phyloP scores from a whole-genome alignment of 345 rosid genomes.

The Fremontodendron californicum region DNA sequence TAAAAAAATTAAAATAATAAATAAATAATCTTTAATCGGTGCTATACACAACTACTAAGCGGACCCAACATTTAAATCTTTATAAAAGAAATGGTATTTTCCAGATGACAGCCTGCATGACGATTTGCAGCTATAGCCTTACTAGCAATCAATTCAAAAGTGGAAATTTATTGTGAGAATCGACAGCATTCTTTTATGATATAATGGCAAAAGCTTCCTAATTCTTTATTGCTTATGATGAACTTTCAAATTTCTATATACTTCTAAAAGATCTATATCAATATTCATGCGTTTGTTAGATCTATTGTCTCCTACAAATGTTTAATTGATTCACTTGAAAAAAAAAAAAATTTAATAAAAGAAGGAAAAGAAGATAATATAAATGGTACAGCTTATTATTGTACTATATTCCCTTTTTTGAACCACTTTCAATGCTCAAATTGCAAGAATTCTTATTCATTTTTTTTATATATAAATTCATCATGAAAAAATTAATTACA shows the following conservation, averaged over 20 bases:
- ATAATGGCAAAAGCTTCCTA: background rate
- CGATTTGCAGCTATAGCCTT: background rate
- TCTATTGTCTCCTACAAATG: background rate
- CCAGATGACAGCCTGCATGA: slow-evolving; percentile 2
- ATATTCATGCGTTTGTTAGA: background rate
- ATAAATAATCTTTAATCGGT: too few species aligned
- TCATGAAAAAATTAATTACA: too few species aligned
- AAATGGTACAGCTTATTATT: background rate
- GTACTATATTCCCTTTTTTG: too few species aligned
- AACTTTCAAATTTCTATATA: background rate
- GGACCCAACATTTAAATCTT: background rate
- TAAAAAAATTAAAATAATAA: too few species aligned
- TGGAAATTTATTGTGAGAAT: background rate
- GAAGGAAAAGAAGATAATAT: too few species aligned
- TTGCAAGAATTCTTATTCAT: background rate
- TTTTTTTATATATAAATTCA: too few species aligned
- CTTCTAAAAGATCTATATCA: background rate
- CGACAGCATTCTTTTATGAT: background rate
- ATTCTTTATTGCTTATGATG: background rate
- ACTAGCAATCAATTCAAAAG: background rate
- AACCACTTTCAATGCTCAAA: background rate
- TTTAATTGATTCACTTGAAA: background rate
- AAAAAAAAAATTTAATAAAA: too few species aligned
- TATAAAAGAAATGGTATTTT: background rate
- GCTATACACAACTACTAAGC: too few species aligned